Base-by-base conservation (phyloP, 768 basidiomycete genomes). In the Termitomyces sp. region DNA sequence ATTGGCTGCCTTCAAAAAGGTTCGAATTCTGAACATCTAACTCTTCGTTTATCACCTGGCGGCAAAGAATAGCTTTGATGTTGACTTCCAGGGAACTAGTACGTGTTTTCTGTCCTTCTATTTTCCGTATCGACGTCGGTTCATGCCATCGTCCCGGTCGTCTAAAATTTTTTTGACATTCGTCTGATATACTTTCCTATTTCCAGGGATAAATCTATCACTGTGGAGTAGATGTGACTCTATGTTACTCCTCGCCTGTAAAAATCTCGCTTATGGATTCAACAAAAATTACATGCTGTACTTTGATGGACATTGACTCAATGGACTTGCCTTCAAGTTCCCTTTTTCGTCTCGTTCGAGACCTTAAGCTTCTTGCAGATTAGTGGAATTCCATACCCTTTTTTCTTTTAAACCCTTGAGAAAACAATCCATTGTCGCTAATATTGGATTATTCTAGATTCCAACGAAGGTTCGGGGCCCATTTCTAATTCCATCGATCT, bases 71-170 rank as follows among this genome's bases (percentile, higher is more conserved):
- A 96, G 95, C 33, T 95, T 92, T 63, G 96, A 98, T 70, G 96
- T 98, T 64, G 96, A 99, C 72, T 97, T 97, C 88, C 96, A 43
- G 82, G 96, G 69, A 98, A 98, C 80, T 77, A 98, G 88, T 92
- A 69, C 67, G 91, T 82, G 34, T 56, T 58, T 55, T 57, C n/a
- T n/a, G n/a, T 43, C 45, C 37, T 53, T 53, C 16, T 32, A 22
- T 18, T 24, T 37, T 37, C 12, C 36, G 26, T 12, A 16, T 1
- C 16, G 10, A 27, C 22, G 16, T 30, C 27, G 26, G 18, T 13
- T 12, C 12, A 26, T 24, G n/a, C 24, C 34, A 22, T 50, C 4
- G 5, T 1, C 3, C 24, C 5, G 36, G 14, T 45, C 55, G 18
- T 13, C n/a, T 56, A n/a, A n/a, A 13, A 55, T 24, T 45, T 48